Conservation (phyloP, 331 rosid genomes). For the Malus hybrid region DNA sequence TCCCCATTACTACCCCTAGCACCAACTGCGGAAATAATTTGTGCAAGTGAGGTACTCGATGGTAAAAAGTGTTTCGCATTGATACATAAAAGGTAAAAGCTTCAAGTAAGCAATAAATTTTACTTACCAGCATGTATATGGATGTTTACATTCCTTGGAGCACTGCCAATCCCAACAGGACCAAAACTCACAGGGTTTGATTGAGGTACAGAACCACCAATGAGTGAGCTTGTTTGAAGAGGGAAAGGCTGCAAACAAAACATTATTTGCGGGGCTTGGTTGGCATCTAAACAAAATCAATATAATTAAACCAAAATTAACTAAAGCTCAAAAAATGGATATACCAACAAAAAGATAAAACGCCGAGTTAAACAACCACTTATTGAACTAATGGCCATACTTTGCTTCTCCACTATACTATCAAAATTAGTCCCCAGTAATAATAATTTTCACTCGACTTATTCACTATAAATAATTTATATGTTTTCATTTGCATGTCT, state of each 20-base stretch:
- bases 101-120: background rate
- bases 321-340: background rate
- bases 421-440: background rate
- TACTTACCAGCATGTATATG: slow-evolving; percentile 94
- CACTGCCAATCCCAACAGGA: slow-evolving; percentile 72
- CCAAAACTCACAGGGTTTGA: slow-evolving; percentile 60
- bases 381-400: background rate
- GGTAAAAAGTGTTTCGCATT: slow-evolving; percentile 17
- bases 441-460: background rate
- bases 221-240: slow-evolving; percentile 71
- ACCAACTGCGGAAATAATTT: slow-evolving; percentile 62
- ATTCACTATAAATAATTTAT: background rate
- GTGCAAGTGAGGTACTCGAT: slow-evolving; percentile 36
- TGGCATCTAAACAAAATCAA: background rate
- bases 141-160: slow-evolving; percentile 83
- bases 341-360: background rate
- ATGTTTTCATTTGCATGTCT: background rate
- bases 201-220: slow-evolving; percentile 60
- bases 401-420: background rate
- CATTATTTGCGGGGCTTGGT: background rate
- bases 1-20: slow-evolving; percentile 71
- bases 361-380: background rate
- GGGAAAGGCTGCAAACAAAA: slow-evolving; percentile 78
- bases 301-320: background rate
- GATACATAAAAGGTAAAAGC: slow-evolving; percentile 2